phyloP scores from a whole-genome alignment of 345 rosid species.

The Turritis glabra region DNA sequence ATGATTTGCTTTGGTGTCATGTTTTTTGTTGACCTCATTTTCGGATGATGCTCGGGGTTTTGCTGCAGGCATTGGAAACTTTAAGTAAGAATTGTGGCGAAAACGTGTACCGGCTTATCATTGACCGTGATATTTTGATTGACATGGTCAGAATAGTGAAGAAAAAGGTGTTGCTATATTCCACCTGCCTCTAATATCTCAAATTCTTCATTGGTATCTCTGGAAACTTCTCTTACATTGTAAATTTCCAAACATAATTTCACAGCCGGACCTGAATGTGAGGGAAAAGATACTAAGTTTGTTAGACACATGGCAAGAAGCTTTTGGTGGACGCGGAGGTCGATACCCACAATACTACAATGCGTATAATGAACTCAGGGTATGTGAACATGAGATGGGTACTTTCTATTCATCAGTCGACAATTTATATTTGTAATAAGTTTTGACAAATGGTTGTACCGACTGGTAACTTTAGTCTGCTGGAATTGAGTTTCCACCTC shows the following conservation, averaged over 20 bases:
- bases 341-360: slow-evolving; percentile 75
- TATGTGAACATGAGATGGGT: slow-evolving; percentile 33
- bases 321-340: slow-evolving; percentile 79
- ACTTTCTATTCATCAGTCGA: slow-evolving; percentile 9
- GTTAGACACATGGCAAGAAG: slow-evolving; percentile 57
- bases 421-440: not conserved
- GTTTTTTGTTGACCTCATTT: not conserved
- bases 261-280: slow-evolving; percentile 87
- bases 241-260: slow-evolving; percentile 15
- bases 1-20: slow-evolving; percentile 12
- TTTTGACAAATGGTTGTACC: not conserved
- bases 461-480: slow-evolving; percentile 47
- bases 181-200: not conserved
- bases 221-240: slow-evolving; percentile 7
- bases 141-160: slow-evolving; percentile 97
- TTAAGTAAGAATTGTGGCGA: slow-evolving; percentile 94
- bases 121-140: slow-evolving; percentile 79
- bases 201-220: not conserved
- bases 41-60: not conserved
- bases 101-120: slow-evolving; percentile 69
- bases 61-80: slow-evolving; percentile 76
- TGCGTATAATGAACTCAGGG: slow-evolving; percentile 86
- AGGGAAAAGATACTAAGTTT: slow-evolving; percentile 80
- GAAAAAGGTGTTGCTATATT: slow-evolving; percentile 64
- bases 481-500: slow-evolving; percentile 93